Base-by-base conservation (phyloP, 805 yeast species). In the Wickerhamiella alocasiicola region DNA sequence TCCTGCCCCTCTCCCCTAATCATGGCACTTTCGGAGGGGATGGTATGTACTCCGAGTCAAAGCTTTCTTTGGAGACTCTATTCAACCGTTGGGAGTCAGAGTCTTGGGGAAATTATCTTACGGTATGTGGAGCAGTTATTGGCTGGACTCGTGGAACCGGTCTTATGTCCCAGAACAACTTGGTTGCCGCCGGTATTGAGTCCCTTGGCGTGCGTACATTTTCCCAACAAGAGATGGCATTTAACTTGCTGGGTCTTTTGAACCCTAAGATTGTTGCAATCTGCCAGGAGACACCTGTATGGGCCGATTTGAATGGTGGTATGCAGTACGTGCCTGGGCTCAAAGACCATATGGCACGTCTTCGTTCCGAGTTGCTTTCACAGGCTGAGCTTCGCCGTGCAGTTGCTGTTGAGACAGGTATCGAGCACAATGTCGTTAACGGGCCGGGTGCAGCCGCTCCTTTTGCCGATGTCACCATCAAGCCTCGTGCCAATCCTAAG, bases 101-200 rank as follows among this genome's bases (percentile, higher is more conserved):
- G 71, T 81, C 85, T 45, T 91, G 99, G 99, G 78, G 80, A 34
- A 68, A 81, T 50, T 91, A 82, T 68, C 76, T 91, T 67, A 91
- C 97, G 45, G 70, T 91, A 46, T 87, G 96, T 65, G 99, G 99
- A 71, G 96, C 98, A 34, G 74, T 91, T 51, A 91, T 91, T 63
- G 99, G 99, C 61, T 91, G 99, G 99, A 91, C 99, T 49, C 83
- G 99, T 73, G 99, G 99, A 65, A 91, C 99, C 45, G 99, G 99
- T 59, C 77, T 91, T 59, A 91, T 91, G 99, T 72, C 85, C 57
- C 96, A 79, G 54, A 91, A 91, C 73, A 91, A 91, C 69, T 80
- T 84, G 60, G 83, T 91, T 62, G 95, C 99, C 46, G 95, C 87
- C 67, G 96, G 96, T 52, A 82, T 91, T 57, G 99, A 91, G 68